Conservation (phyloP, 129 eudicot species). For the Daucus carota region DH1_v3.0 NC_030384.2:47992001-47992500, state of each 20-base stretch:
- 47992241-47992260: not conserved
- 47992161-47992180: not conserved
- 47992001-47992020: constrained; percentile 76
- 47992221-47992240: not conserved
- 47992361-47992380: not conserved
- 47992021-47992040: constrained; percentile 52
- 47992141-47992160: not conserved
- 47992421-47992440: not conserved
- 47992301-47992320: too few species aligned
- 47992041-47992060: constrained; percentile 78
- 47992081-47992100: not conserved
- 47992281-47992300: not conserved
- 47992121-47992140: not conserved
- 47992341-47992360: not conserved
- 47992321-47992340: not conserved
- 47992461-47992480: not conserved
- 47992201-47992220: not conserved
- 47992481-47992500: not conserved
- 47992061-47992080: constrained; percentile 63
- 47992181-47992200: not conserved
- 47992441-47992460: not conserved
- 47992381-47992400: not conserved
- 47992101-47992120: not conserved
- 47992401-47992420: not conserved
- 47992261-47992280: not conserved